A percentile compares a stretch with the other conserved stretches of the same genome.
phyloP scores from a whole-genome alignment of 441 rosid species.

The Daphne laureola region DNA sequence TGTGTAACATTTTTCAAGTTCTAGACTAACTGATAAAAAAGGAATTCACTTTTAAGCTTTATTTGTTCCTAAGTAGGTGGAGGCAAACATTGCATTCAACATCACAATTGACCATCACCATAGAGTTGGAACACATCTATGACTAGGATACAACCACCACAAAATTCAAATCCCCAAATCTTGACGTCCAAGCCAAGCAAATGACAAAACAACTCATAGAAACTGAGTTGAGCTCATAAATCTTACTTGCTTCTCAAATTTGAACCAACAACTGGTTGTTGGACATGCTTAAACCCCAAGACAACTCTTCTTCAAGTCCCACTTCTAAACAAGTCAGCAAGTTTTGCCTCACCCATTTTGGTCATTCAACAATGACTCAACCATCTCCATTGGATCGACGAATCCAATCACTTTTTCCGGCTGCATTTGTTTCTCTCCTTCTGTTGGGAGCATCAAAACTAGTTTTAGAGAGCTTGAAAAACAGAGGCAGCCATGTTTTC shows the following conservation, averaged over 20 bases:
- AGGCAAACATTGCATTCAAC: no score
- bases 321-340: constrained; percentile 13
- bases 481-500: constrained; percentile 28
- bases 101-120: no score
- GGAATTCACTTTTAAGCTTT: no score
- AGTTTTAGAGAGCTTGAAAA: constrained; percentile 50
- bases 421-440: constrained; percentile 43
- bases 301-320: constrained; percentile 7
- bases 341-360: background rate
- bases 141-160: no score
- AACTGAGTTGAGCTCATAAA: background rate
- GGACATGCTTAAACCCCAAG: constrained; percentile 38
- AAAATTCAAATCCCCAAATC: no score
- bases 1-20: no score
- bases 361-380: constrained; percentile 20
- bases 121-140: no score
- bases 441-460: constrained; percentile 43
- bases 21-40: no score
- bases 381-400: constrained; percentile 26
- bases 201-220: no score
- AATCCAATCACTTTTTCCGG: constrained; percentile 48
- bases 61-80: no score
- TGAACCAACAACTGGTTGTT: constrained; percentile 43
- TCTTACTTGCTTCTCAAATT: constrained; percentile 11
- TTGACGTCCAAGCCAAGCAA: background rate